These are phyloP conservation scores for Beta lomatogona DNA, from an alignment of 179 eudicot genomes.

Conservation along the genomic window DNA sequence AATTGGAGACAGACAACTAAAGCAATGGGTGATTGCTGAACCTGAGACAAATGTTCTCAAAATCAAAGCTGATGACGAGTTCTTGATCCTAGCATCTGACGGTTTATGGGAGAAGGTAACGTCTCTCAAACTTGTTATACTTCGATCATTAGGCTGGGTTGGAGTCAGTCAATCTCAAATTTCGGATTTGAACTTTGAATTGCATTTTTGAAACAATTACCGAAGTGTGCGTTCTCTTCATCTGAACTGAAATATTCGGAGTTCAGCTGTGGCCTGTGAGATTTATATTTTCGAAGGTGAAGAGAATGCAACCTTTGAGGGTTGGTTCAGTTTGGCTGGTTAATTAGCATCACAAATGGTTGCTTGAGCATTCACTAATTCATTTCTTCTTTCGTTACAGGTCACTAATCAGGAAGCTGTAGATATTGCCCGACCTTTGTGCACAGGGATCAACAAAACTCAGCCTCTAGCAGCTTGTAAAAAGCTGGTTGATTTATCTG, in stretches of 20 bases:
- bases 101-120: slow-evolving; percentile 77
- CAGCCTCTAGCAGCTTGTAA: slow-evolving; percentile 58
- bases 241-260: too few species aligned
- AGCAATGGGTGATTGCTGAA: slow-evolving; percentile 86
- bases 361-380: not conserved
- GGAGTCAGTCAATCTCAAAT: too few species aligned
- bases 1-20: slow-evolving; percentile 83
- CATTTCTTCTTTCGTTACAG: slow-evolving; percentile 21
- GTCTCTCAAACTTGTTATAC: not conserved
- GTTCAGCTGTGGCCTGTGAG: too few species aligned
- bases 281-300: too few species aligned
- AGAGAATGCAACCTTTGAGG: too few species aligned
- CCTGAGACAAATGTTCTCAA: slow-evolving; percentile 62
- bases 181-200: too few species aligned
- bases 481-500: slow-evolving; percentile 62
- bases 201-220: too few species aligned
- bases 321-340: not conserved
- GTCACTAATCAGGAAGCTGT: slow-evolving; percentile 88
- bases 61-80: slow-evolving; percentile 56
- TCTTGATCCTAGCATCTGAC: slow-evolving; percentile 90
- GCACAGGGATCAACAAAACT: slow-evolving; percentile 30
- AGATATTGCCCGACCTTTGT: slow-evolving; percentile 51
- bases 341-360: not conserved
- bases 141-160: too few species aligned
- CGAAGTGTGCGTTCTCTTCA: too few species aligned